A percentile compares a stretch with the other conserved stretches of the same genome.
Conservation (phyloP, 805 yeast genomes). For the Deakozyma indianensis region DNA sequence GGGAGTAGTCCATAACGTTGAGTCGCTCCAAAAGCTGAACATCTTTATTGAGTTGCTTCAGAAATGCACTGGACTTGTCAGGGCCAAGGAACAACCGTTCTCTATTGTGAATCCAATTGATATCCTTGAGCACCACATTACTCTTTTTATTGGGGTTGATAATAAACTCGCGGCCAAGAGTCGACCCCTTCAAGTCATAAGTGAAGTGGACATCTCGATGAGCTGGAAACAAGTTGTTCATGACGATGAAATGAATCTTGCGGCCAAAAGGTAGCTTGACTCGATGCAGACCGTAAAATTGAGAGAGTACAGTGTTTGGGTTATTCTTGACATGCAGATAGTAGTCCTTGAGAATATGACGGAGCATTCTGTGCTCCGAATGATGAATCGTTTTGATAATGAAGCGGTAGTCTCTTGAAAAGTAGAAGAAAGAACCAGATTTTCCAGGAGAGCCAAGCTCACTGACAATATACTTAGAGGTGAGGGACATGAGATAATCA, state of each 20-base stretch:
- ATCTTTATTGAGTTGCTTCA: slow-evolving; percentile 62
- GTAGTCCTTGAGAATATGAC: slow-evolving; percentile 61
- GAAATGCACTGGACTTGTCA: slow-evolving; percentile 38
- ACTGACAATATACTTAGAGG: slow-evolving; percentile 82
- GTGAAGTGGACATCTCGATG: slow-evolving; percentile 72
- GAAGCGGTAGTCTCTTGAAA: slow-evolving; percentile 82
- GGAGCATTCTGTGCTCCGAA: slow-evolving; percentile 74
- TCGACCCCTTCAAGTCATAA: slow-evolving; percentile 87
- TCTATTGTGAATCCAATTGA: slow-evolving; percentile 67
- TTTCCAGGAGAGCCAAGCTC: slow-evolving; percentile 95
- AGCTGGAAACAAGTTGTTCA: slow-evolving; percentile 96
- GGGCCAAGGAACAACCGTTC: slow-evolving; percentile 68
- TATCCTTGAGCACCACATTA: slow-evolving; percentile 56
- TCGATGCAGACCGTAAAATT: slow-evolving; percentile 90
- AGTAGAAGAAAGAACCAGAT: slow-evolving; percentile 92
- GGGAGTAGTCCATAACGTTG: slow-evolving; percentile 92
- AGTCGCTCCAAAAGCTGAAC: slow-evolving; percentile 55
- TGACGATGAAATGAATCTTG: slow-evolving; percentile 83
- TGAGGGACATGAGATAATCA: slow-evolving; percentile 81
- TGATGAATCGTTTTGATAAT: slow-evolving; percentile 94
- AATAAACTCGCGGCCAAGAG: slow-evolving; percentile 48
- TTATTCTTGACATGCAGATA: slow-evolving; percentile 65
- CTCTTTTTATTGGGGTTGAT: slow-evolving; percentile 12
- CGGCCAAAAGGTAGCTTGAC: slow-evolving; percentile 74
- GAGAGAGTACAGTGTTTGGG: slow-evolving; percentile 85